Evolutionary conservation across 495 filamentous ascomycete genomes (phyloP).

Genomic region (Talaromyces ruber): DNA sequence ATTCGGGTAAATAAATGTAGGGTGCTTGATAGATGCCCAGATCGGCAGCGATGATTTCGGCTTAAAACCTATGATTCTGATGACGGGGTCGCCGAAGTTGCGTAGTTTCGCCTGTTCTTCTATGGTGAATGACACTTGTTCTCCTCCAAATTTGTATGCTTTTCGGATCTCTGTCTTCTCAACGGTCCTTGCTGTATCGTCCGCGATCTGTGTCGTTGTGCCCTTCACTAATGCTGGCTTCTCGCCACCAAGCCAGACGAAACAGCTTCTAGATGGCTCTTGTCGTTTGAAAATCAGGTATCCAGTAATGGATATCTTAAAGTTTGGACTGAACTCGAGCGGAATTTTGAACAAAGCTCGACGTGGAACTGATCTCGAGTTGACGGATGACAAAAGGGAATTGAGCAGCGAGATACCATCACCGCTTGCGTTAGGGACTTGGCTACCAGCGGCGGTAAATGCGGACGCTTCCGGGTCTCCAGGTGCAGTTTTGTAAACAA

Average conservation of each 20-base stretch:
- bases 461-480: conserved; percentile 60
- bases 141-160: conserved; percentile 92
- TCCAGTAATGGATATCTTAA: conserved; percentile 85
- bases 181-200: conserved; percentile 63
- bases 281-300: conserved; percentile 85
- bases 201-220: conserved; percentile 61
- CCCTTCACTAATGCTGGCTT: conserved; percentile 70
- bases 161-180: conserved; percentile 80
- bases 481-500: conserved; percentile 59
- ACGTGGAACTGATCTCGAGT: conserved; percentile 82
- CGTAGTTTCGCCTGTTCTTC: conserved; percentile 73
- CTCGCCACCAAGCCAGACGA: conserved; percentile 78
- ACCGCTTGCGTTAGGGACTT: conserved; percentile 43
- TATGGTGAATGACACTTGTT: conserved; percentile 74
- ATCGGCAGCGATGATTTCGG: conserved; percentile 62
- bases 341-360: conserved; percentile 79
- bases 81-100: conserved; percentile 69
- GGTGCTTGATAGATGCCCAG: conserved; percentile 80
- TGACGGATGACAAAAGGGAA: conserved; percentile 80
- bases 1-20: conserved; percentile 89
- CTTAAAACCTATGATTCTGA: conserved; percentile 95
- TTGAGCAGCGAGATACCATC: conserved; percentile 76
- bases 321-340: conserved; percentile 75
- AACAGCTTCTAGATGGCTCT: conserved; percentile 67
- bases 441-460: conserved; percentile 35